Evolutionary conservation across 2,329 filamentous ascomycete genomes (phyloP), one percentile per base, ranked within the genome.

Genomic region (Diplodia mutila): DNA sequence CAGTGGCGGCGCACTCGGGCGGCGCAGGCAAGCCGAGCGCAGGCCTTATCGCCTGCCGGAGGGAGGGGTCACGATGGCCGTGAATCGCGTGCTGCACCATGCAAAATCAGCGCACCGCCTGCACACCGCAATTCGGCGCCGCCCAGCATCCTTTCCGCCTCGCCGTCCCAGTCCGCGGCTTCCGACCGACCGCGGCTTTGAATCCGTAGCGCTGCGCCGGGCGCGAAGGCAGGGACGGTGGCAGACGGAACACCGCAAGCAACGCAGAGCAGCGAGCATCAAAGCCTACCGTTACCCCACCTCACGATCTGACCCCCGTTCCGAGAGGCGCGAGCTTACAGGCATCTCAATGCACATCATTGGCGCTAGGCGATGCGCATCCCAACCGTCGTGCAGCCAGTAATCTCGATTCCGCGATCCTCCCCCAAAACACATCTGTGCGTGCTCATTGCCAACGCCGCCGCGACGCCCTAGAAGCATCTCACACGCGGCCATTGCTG

Each of bases 281-380:
- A 12, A 53, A n/a, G 39, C 42, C 39, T 39, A 27, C 57, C 16
- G 5, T 21, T 61, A 61, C 57, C 57, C 57, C 57, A 61, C 57
- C 57, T 59, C 57, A n/a, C 54, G 57, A 61, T 61, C 39, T 34
- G 57, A 61, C 27, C 57, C 37, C 14, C 23, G 23, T 39, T 46
- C 55, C 34, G 55, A 57, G 32, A 57, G 54, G 54, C 32, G 54
- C 32, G 54, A 27, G 54, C 54, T 57, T 59, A 37, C 55, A 59
- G 42, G 55, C 55, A 59, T 59, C n/a, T n/a, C 55, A 46, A 48
- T 61, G 57, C 57, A 61, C 57, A 61, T 61, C 57, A 61, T 61
- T 61, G 57, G 42, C 57, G 57, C 57, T 61, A 61, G 42, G 39
- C 34, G 57, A 16, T 21, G 39, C 23, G 25, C 11, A 61, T 61